These are phyloP conservation scores for Sarocladium oryzae DNA, from an alignment of 2,329 filamentous ascomycete genomes.

Conservation along the genomic window DNA sequence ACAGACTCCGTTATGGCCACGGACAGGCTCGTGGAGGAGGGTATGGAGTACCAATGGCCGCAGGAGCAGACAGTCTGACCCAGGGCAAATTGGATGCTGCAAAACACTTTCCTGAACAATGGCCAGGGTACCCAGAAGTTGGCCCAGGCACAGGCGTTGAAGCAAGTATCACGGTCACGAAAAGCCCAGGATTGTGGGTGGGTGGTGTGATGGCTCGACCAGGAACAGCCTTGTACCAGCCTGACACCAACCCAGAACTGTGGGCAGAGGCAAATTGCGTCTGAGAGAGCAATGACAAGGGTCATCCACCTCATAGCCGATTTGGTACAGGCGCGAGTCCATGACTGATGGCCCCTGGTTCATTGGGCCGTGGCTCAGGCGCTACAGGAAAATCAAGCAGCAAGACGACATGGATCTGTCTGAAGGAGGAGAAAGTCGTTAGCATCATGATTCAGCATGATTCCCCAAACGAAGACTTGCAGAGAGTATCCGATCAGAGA, in stretches of 20 bases:
- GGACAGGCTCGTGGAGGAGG: background rate
- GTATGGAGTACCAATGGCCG: background rate
- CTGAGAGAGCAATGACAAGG: background rate
- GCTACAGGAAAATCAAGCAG: background rate
- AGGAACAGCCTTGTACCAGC: slow-evolving; percentile 8
- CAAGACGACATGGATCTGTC: background rate
- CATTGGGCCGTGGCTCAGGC: background rate
- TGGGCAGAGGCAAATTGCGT: slow-evolving; percentile 9
- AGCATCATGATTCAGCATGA: no score
- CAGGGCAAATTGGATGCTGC: background rate
- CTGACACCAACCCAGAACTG: background rate
- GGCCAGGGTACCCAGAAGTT: background rate
- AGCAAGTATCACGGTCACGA: background rate
- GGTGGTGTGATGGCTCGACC: slow-evolving; percentile 9
- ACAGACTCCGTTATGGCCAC: background rate
- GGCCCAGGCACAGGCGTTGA: background rate
- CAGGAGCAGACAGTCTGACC: background rate
- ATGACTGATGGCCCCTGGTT: background rate
- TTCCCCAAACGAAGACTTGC: no score
- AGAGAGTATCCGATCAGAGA: background rate
- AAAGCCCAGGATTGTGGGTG: slow-evolving; percentile 7
- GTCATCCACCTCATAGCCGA: background rate
- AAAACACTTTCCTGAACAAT: background rate
- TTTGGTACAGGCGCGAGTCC: background rate
- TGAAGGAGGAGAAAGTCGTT: background rate